Evolutionary conservation across 2,329 filamentous ascomycete species (phyloP).

Genomic region (Chaetomiaceae sp.): DNA sequence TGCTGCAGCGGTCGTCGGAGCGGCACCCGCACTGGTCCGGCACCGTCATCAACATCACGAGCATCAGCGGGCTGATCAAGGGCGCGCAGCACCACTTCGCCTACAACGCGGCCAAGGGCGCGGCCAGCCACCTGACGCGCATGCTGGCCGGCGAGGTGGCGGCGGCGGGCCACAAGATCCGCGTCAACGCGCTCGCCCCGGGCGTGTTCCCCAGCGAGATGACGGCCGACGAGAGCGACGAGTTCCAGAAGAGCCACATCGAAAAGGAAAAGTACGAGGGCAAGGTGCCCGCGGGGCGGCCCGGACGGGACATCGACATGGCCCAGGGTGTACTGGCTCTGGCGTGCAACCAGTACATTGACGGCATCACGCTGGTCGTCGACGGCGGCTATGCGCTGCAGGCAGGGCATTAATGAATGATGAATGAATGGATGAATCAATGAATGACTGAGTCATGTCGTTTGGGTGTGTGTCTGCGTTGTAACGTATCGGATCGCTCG

Average conservation of each 20-base stretch:
- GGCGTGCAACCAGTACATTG: constrained; percentile 39
- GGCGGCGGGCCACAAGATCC: constrained; percentile 55
- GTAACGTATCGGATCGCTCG: no score
- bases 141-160: constrained; percentile 60
- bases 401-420: constrained; percentile 31
- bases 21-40: constrained; percentile 45
- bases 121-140: constrained; percentile 58
- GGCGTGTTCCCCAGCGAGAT: constrained; percentile 69
- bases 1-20: constrained; percentile 50
- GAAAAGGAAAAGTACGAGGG: constrained; percentile 52
- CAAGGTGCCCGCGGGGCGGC: constrained; percentile 45
- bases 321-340: constrained; percentile 51
- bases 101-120: constrained; percentile 61
- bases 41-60: constrained; percentile 64
- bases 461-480: no score
- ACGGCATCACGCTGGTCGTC: constrained; percentile 39
- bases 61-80: constrained; percentile 60
- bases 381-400: constrained; percentile 49
- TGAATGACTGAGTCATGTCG: no score
- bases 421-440: no score
- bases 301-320: constrained; percentile 56
- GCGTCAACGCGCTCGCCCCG: constrained; percentile 69
- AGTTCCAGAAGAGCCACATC: constrained; percentile 54
- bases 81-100: constrained; percentile 60
- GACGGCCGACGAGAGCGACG: constrained; percentile 49